Evolutionary conservation across 2,329 filamentous ascomycete species (phyloP).

Genomic region (Nemania sp.): DNA sequence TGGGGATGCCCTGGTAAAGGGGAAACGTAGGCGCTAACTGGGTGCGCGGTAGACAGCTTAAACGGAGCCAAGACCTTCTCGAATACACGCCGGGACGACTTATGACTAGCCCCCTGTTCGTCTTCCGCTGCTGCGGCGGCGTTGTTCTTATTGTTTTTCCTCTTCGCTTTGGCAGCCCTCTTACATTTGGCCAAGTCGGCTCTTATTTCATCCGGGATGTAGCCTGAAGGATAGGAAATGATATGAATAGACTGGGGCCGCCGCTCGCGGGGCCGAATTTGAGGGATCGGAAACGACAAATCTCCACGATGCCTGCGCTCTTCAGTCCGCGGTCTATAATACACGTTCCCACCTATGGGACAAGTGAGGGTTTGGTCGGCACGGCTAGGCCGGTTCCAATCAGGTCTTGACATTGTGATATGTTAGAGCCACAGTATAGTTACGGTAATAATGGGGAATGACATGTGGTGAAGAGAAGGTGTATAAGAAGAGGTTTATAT

Average conservation of each 20-base stretch:
- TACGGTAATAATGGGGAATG: conserved; percentile 8
- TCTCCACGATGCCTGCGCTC: conserved; percentile 43
- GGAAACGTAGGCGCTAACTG: conserved; percentile 40
- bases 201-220: conserved; percentile 60
- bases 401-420: conserved; percentile 46
- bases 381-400: conserved; percentile 38
- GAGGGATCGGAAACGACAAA: conserved; percentile 52
- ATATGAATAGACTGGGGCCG: conserved; percentile 67
- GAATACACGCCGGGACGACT: conserved; percentile 51
- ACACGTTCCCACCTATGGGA: conserved; percentile 46
- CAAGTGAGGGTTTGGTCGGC: conserved; percentile 40
- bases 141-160: conserved; percentile 39
- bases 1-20: conserved; percentile 29
- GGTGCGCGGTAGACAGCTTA: conserved; percentile 45
- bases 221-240: conserved; percentile 58
- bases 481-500: conserved; percentile 31
- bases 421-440: conserved; percentile 42
- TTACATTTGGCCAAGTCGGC: conserved; percentile 47
- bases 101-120: conserved; percentile 41
- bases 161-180: conserved; percentile 43
- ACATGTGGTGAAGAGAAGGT: conserved; percentile 11
- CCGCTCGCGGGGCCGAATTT: conserved; percentile 63
- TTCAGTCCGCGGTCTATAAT: conserved; percentile 47
- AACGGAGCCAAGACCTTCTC: conserved; percentile 52
- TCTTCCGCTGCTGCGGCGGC: conserved; percentile 15